Conservation (phyloP, 2,329 filamentous ascomycete species). For the Botryotinia convoluta region DNA sequence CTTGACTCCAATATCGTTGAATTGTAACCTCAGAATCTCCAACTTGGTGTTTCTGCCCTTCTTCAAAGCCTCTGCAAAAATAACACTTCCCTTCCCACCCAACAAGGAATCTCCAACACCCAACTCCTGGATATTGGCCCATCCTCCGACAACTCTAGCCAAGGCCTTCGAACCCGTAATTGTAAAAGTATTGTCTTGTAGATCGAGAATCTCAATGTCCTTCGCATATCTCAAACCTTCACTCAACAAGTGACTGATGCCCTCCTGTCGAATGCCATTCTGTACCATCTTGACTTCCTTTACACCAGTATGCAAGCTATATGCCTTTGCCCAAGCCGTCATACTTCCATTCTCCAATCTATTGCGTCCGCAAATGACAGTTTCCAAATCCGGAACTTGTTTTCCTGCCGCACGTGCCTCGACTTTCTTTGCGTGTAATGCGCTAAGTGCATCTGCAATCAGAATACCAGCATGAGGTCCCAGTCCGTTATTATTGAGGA, state of each 20-base stretch:
- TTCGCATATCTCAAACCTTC: constrained; percentile 72
- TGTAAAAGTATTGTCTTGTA: constrained; percentile 98
- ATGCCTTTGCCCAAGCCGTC: constrained; percentile 89
- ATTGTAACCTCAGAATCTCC: constrained; percentile 80
- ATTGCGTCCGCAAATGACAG: constrained; percentile 96
- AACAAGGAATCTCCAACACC: constrained; percentile 88
- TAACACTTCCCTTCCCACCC: constrained; percentile 69
- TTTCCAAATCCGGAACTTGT: constrained; percentile 80
- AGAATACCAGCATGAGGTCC: constrained; percentile 87
- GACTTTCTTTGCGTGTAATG: constrained; percentile 80
- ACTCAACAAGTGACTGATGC: constrained; percentile 76
- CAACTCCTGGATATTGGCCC: constrained; percentile 75
- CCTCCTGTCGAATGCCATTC: constrained; percentile 94
- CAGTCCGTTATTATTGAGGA: constrained; percentile 97
- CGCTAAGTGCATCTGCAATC: constrained; percentile 81
- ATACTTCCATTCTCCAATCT: constrained; percentile 94
- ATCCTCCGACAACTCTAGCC: constrained; percentile 69
- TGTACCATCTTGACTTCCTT: constrained; percentile 95
- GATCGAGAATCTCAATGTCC: constrained; percentile 72
- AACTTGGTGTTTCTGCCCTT: constrained; percentile 76
- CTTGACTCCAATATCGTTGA: constrained; percentile 84
- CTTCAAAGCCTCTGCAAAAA: constrained; percentile 70
- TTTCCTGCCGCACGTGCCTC: constrained; percentile 69
- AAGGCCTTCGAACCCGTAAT: constrained; percentile 74
- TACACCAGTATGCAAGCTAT: constrained; percentile 76